A percentile compares a stretch with the other conserved stretches of the same genome.
These are phyloP conservation scores for Acanthamoeba royreba DNA, from an alignment of 208 protist genomes.

Conservation along the genomic window DNA sequence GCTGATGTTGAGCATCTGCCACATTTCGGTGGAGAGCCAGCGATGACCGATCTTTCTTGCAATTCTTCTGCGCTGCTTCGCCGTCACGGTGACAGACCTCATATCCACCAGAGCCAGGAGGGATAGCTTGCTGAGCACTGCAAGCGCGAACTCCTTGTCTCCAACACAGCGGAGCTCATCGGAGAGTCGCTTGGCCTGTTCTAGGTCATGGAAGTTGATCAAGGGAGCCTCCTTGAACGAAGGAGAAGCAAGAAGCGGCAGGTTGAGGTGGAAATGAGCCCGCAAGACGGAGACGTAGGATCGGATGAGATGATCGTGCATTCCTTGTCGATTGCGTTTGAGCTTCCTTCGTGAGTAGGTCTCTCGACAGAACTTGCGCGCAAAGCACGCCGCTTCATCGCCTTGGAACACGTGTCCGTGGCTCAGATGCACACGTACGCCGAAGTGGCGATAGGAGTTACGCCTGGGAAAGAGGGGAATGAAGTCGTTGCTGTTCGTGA, in stretches of 20 bases:
- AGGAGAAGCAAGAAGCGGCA: background rate
- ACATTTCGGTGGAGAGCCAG: background rate
- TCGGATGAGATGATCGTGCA: background rate
- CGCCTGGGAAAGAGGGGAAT: background rate
- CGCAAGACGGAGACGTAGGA: background rate
- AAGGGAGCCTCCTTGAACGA: background rate
- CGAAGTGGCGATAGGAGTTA: background rate
- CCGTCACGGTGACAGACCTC: background rate
- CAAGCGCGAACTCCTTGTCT: background rate
- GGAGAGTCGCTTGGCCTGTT: background rate
- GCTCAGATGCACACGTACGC: background rate
- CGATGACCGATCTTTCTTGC: background rate
- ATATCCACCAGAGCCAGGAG: background rate
- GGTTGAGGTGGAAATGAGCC: background rate
- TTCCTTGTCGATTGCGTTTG: background rate
- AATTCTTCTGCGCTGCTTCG: background rate
- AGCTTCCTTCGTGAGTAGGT: background rate
- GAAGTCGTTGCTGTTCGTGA: conserved; percentile 45
- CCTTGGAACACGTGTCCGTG: background rate
- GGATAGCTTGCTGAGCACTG: background rate
- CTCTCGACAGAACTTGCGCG: background rate
- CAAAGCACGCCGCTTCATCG: background rate
- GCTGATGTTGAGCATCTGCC: background rate
- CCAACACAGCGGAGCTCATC: background rate
- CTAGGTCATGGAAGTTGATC: background rate